Conservation (phyloP, 805 yeast species). For the Hanseniaspora guilliermondii region DNA sequence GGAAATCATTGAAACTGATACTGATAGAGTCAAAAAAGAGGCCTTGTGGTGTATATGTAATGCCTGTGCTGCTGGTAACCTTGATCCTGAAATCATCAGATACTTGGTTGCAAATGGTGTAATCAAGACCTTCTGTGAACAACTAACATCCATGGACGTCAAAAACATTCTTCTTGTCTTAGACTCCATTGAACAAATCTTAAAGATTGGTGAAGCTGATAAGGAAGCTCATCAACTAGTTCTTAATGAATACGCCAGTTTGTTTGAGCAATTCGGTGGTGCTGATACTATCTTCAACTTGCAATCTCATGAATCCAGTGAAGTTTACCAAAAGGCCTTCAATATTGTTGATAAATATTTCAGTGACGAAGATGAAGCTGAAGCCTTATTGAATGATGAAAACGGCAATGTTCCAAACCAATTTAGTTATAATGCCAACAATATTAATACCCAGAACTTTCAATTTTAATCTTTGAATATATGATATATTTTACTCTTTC, state of each 20-base stretch:
- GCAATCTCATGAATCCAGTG: constrained; percentile 83
- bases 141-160: constrained; percentile 75
- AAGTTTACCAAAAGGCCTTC: constrained; percentile 83
- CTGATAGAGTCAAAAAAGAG: constrained; percentile 92
- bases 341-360: constrained; percentile 83
- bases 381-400: constrained; percentile 43
- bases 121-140: constrained; percentile 91
- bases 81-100: constrained; percentile 84
- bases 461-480: constrained; percentile 20
- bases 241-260: constrained; percentile 77
- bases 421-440: constrained; percentile 72
- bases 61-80: constrained; percentile 90
- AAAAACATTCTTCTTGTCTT: constrained; percentile 88
- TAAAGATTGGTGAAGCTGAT: constrained; percentile 88
- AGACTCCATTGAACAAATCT: constrained; percentile 86
- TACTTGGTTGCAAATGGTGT: constrained; percentile 91
- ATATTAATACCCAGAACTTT: constrained; percentile 33
- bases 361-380: constrained; percentile 54
- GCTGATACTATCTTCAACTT: constrained; percentile 90
- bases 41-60: constrained; percentile 99
- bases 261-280: constrained; percentile 96
- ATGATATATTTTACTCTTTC: background rate
- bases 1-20: constrained; percentile 67
- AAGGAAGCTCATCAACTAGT: constrained; percentile 59
- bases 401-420: constrained; percentile 58